A percentile compares a stretch with the other conserved stretches of the same genome.
These are phyloP conservation scores for Penstemon newberryi DNA, from an alignment of 257 asterid species.

Conservation along the genomic window DNA sequence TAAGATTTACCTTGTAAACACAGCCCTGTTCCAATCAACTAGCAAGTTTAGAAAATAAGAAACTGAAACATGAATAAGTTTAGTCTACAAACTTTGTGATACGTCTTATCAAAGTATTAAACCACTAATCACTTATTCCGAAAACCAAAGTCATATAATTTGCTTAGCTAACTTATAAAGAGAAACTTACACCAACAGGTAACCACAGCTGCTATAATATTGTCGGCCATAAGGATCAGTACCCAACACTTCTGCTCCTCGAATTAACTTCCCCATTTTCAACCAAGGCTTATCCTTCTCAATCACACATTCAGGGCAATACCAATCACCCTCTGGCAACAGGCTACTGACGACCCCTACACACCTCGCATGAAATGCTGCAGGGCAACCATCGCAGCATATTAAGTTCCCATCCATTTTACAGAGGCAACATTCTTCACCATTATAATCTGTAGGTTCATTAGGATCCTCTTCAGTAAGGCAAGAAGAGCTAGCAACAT, in stretches of 20 bases:
- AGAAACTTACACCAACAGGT: conserved; percentile 84
- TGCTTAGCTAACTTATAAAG: conserved; percentile 22
- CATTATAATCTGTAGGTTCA: conserved; percentile 63
- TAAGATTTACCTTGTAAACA: conserved; percentile 14
- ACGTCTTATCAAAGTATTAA: conserved; percentile 4
- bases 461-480: conserved; percentile 57
- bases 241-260: conserved; percentile 55
- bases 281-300: too few species aligned
- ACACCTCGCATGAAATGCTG: too few species aligned
- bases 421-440: conserved; percentile 91
- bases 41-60: conserved; percentile 3
- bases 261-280: conserved; percentile 45
- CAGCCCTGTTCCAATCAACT: conserved; percentile 4
- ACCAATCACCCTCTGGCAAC: too few species aligned
- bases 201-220: conserved; percentile 73
- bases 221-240: conserved; percentile 70
- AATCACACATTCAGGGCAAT: too few species aligned
- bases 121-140: conserved; percentile 16
- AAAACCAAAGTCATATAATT: conserved; percentile 18
- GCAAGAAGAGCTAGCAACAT: conserved; percentile 56
- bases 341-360: too few species aligned
- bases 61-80: conserved; percentile 15
- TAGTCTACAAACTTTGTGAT: conserved; percentile 5
- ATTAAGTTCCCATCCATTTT: conserved; percentile 33
- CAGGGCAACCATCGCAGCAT: too few species aligned